Conservation (phyloP, 169 alveolate species). For the Theileria sp. region DNA sequence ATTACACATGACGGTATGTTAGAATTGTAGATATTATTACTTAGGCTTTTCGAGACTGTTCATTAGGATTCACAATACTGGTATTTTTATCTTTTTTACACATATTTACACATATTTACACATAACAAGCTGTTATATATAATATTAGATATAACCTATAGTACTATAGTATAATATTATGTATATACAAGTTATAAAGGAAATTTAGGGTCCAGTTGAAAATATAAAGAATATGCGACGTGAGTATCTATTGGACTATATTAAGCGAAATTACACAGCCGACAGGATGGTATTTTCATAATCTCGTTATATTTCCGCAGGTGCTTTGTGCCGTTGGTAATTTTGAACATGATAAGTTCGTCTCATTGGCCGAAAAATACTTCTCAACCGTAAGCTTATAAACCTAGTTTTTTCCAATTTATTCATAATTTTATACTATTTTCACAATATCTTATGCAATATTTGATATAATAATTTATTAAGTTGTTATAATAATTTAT, state of each 20-base stretch:
- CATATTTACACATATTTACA: too few species aligned
- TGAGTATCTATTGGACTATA: slow-evolving; percentile 85
- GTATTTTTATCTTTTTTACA: not conserved
- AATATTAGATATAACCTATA: not conserved
- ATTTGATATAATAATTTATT: not conserved
- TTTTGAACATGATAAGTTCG: slow-evolving; percentile 84
- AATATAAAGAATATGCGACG: slow-evolving; percentile 83
- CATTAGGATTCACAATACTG: slow-evolving; percentile 88
- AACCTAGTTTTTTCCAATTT: not conserved
- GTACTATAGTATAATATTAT: not conserved
- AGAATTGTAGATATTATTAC: slow-evolving; percentile 28
- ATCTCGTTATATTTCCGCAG: slow-evolving; percentile 1
- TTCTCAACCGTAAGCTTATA: slow-evolving; percentile 35
- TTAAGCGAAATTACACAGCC: slow-evolving; percentile 86
- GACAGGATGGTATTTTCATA: slow-evolving; percentile 80
- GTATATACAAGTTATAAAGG: not conserved
- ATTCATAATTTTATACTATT: slow-evolving; percentile 29
- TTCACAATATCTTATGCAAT: not conserved
- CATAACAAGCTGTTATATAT: not conserved
- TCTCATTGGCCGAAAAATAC: slow-evolving; percentile 78
- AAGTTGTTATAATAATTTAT: not conserved
- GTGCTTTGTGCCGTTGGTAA: slow-evolving; percentile 89
- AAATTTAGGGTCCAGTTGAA: slow-evolving; percentile 82
- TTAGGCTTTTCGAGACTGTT: slow-evolving; percentile 86
- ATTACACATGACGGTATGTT: slow-evolving; percentile 74